A percentile compares a stretch with the other conserved stretches of the same genome.
Conservation (phyloP, 805 yeast species). For the Saccharomycopsis malanga region DNA sequence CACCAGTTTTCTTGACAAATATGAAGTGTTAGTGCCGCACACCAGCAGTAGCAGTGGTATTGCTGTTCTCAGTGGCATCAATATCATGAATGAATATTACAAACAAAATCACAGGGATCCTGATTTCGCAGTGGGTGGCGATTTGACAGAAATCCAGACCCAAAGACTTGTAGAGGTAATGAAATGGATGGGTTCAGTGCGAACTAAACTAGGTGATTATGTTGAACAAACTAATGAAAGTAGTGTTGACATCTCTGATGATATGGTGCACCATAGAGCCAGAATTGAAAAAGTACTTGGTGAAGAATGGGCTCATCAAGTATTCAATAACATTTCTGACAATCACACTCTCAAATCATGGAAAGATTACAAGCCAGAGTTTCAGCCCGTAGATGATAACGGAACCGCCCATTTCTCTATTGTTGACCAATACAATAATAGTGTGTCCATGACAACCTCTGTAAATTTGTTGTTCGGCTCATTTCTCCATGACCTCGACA, state of each 20-base stretch:
- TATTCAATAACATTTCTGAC: slow-evolving; percentile 46
- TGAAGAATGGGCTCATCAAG: slow-evolving; percentile 50
- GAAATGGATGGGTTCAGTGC: slow-evolving; percentile 89
- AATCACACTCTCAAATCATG: slow-evolving; percentile 52
- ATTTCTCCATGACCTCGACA: slow-evolving; percentile 65
- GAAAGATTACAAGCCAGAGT: slow-evolving; percentile 73
- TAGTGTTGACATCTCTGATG: slow-evolving; percentile 18
- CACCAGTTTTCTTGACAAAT: slow-evolving; percentile 34
- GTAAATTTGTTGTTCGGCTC: slow-evolving; percentile 82
- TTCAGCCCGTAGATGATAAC: slow-evolving; percentile 69
- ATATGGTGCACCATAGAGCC: slow-evolving; percentile 14
- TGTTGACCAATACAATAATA: slow-evolving; percentile 65
- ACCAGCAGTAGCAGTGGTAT: slow-evolving; percentile 81
- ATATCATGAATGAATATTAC: slow-evolving; percentile 47
- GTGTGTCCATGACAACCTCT: slow-evolving; percentile 85
- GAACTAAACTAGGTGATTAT: slow-evolving; percentile 83
- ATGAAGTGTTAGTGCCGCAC: slow-evolving; percentile 43
- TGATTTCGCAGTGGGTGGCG: slow-evolving; percentile 31
- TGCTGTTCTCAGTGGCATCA: slow-evolving; percentile 69
- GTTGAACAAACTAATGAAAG: slow-evolving; percentile 4
- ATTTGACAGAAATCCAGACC: slow-evolving; percentile 40
- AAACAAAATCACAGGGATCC: slow-evolving; percentile 26
- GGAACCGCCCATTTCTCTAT: slow-evolving; percentile 89
- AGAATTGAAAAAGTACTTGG: slow-evolving; percentile 41
- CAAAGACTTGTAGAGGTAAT: slow-evolving; percentile 76